Evolutionary conservation across 352 stramenopile genomes (phyloP), one percentile per base, ranked within the genome.

Genomic region (Discostella stelligera): DNA sequence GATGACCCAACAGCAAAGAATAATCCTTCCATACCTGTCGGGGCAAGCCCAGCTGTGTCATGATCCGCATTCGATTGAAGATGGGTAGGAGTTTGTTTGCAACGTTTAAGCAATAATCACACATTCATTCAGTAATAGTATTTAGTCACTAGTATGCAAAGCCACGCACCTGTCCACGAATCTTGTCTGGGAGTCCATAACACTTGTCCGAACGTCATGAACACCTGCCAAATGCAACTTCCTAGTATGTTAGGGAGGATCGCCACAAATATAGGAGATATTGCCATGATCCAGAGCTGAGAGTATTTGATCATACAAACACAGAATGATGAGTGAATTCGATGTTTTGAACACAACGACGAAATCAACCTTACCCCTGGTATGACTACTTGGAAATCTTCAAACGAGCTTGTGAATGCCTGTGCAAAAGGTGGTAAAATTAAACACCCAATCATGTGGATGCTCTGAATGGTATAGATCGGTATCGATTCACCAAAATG

Each of bases 401-500:
- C 70, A 5, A 11, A 32, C n/a, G 50, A 64, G 14, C 53, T 68
- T 20, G 70, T 79, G 2, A 74, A 59, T 32, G 75, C 63, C 4
- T 56, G 69, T 30, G 79, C 56, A 9, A 83, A 48, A 7, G 75
- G 70, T 9, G 68, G 68, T 27, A 78, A 62, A 30, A 83, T 68
- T 9, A 83, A 62, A 61, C 69, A 79, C 44, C 75, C 75, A 56
- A 74, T 71, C 23, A 83, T 32, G 10, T 79, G 65, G 48, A 83
- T 79, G 30, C 53, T 74, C 59, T 83, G 75, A 46, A 83, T 71
- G 11, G 62, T 78, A 44, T 79, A 83, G 37, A 83, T 83, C 18
- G 60, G 68, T 10, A 73, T 58, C 3, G 13, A 9, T 60, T 83
- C 75, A n/a, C 75, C 75, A 66, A 71, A 83, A 13, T 46, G 48